phyloP scores from a whole-genome alignment of 1,284 basidiomycete species.

The Taiwanofungus camphoratus region DNA sequence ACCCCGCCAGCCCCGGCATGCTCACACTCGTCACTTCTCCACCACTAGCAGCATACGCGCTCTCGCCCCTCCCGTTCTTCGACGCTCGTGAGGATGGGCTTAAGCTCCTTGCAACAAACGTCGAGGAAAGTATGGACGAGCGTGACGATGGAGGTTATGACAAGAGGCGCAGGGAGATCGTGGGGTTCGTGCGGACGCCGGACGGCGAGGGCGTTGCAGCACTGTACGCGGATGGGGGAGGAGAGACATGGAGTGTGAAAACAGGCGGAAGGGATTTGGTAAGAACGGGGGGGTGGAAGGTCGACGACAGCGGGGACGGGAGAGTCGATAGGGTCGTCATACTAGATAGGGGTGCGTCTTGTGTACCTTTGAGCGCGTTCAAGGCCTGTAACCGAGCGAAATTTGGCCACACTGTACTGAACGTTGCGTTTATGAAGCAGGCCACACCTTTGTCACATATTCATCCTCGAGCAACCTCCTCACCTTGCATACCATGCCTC shows the following conservation, averaged over 20 bases:
- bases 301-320: conserved; percentile 6
- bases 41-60: conserved; percentile 50
- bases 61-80: conserved; percentile 55
- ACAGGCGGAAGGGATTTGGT: conserved; percentile 37
- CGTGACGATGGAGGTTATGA: conserved; percentile 30
- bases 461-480: conserved; percentile 35
- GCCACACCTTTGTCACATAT: conserved; percentile 35
- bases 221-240: conserved; percentile 45
- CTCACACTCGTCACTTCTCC: conserved; percentile 57
- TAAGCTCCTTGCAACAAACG: conserved; percentile 21
- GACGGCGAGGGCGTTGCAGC: conserved; percentile 70
- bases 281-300: conserved; percentile 40
- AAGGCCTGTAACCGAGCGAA: too few species aligned
- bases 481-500: conserved; percentile 44
- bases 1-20: conserved; percentile 29
- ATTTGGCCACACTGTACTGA: too few species aligned
- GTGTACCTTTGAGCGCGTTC: neutral
- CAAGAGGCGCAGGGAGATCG: conserved; percentile 33
- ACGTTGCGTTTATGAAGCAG: neutral
- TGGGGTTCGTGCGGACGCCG: conserved; percentile 65
- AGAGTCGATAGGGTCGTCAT: conserved; percentile 60
- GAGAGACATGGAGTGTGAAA: conserved; percentile 57
- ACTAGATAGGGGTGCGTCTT: conserved; percentile 48
- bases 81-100: conserved; percentile 52
- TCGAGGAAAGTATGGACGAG: conserved; percentile 19